Evolutionary conservation across 2,329 filamentous ascomycete species (phyloP).

Genomic region (Neonectria ditissima): DNA sequence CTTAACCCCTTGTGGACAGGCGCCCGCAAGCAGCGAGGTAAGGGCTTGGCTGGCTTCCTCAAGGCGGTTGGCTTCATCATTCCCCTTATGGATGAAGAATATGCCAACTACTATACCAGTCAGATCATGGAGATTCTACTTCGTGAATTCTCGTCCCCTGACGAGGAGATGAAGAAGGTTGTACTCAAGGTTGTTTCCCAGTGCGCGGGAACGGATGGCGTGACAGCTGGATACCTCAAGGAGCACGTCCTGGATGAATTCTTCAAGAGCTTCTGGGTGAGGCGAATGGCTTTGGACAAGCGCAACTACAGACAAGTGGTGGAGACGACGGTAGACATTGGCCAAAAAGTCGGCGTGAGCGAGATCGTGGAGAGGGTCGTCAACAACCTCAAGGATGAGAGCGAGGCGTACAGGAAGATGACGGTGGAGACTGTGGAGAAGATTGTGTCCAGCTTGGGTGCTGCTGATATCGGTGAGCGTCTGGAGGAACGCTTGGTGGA

Average conservation of each 20-base stretch:
- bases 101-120: conserved; percentile 98
- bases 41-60: conserved; percentile 93
- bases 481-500: conserved; percentile 95
- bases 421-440: conserved; percentile 98
- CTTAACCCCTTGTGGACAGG: conserved; percentile 97
- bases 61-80: conserved; percentile 99
- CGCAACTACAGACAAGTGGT: conserved; percentile 98
- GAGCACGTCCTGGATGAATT: conserved; percentile 96
- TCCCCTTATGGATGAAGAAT: conserved; percentile 99
- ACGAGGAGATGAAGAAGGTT: conserved; percentile 99
- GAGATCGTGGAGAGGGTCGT: conserved; percentile 96
- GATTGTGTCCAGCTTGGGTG: conserved; percentile 90
- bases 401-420: conserved; percentile 98
- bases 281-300: conserved; percentile 96
- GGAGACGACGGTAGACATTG: conserved; percentile 96
- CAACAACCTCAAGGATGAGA: conserved; percentile 96
- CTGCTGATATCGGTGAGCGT: conserved; percentile 92
- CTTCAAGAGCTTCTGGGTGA: conserved; percentile 99
- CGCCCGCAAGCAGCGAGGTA: conserved; percentile 94
- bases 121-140: conserved; percentile 99
- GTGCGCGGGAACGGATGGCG: conserved; percentile 92
- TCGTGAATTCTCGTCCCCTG: conserved; percentile 94
- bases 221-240: conserved; percentile 94
- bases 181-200: conserved; percentile 97
- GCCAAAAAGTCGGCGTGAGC: conserved; percentile 96